These are phyloP conservation scores for Camelina laxa DNA, from an alignment of 345 rosid genomes.

Conservation along the genomic window DNA sequence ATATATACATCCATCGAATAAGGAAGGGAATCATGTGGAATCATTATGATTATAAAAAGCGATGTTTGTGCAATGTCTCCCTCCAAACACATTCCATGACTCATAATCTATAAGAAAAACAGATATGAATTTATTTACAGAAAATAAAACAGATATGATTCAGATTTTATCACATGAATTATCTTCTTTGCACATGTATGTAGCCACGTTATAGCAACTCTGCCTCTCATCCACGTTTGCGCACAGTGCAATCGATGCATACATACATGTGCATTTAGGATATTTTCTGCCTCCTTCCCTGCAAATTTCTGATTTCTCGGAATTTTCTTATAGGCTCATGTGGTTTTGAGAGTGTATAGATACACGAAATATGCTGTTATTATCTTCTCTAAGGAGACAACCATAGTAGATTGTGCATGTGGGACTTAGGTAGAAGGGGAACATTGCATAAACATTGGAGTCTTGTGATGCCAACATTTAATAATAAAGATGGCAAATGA, in stretches of 20 bases:
- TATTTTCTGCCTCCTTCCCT: background rate
- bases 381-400: background rate
- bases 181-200: background rate
- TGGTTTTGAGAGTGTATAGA: background rate
- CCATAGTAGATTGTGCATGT: background rate
- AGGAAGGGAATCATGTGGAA: background rate
- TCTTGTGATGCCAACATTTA: background rate
- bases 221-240: background rate
- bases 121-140: background rate
- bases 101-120: background rate
- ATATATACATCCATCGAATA: background rate
- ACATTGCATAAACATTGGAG: background rate
- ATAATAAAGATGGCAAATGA: background rate
- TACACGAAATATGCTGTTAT: background rate
- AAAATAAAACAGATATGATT: background rate
- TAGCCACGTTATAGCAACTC: background rate
- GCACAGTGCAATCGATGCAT: background rate
- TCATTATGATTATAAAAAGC: background rate
- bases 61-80: conserved; percentile 2
- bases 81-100: background rate
- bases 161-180: background rate
- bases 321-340: background rate
- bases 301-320: background rate
- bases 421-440: background rate
- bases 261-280: background rate